Evolutionary conservation across 2,329 filamentous ascomycete genomes (phyloP), one percentile per base, ranked within the genome.

Genomic region (Fusarium chlamydosporum): DNA sequence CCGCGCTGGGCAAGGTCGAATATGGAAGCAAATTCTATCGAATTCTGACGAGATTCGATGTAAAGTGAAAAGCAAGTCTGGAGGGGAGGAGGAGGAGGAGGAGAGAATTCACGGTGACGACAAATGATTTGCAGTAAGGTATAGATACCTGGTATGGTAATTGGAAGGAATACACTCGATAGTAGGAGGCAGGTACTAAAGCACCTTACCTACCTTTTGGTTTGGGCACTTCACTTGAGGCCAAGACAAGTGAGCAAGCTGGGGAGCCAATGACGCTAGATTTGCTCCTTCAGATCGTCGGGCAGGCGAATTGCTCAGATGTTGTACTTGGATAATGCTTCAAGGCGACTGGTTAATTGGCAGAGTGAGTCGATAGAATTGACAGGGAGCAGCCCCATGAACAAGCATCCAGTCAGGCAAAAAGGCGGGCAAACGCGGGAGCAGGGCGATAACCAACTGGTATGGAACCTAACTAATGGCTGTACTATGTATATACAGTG

Each of bases 251-350:
- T 64, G 68, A 67, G 67, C 54, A 55, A 63, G 65, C 68, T 50
- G 29, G 59, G 60, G 64, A 57, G 67, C 72, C 72, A 74, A 74
- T 73, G 62, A 74, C 67, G 70, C 72, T 58, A 61, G 61, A 43
- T 67, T 61, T 63, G 54, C 55, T 67, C 72, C 70, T 68, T 74
- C 68, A 61, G 69, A 74, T 74, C 72, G 67, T 70, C 70, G 38
- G 60, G 59, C 61, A 68, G 72, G 62, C 62, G 66, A 74, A 68
- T 70, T 58, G 61, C 56, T 71, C 51, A 66, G 70, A 68, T 63
- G 70, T 74, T 68, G 70, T 67, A 68, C 67, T 66, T 61, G 64
- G 23, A 43, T 40, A 56, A 71, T 69, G 64, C 68, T 48, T 61
- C 41, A 55, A 67, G 60, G 41, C 61, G 56, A 66, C 63, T 66